These are phyloP conservation scores for Lolium rigidum DNA, from an alignment of 176 grass and related monocot species.

Conservation along the genomic window DNA sequence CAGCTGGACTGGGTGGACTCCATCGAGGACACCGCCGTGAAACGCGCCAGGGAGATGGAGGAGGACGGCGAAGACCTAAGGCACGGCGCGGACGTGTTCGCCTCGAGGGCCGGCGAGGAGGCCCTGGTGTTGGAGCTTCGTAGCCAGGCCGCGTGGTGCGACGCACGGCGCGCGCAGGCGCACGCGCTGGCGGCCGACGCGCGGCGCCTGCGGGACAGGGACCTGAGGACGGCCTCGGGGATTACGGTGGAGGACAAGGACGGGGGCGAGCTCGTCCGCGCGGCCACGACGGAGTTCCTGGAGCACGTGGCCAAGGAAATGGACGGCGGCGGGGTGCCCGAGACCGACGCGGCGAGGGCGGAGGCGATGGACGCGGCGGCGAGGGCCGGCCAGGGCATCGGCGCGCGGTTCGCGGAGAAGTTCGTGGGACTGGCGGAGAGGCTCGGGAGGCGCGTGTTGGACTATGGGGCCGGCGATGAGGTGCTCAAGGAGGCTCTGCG, in stretches of 20 bases:
- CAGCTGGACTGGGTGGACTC: conserved; percentile 1
- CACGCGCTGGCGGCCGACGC: not conserved
- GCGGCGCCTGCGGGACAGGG: not conserved
- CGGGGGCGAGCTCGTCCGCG: not conserved
- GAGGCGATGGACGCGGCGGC: conserved; percentile 12
- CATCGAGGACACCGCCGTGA: not conserved
- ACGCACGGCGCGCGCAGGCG: not conserved
- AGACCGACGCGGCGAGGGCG: not conserved
- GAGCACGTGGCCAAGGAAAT: not conserved
- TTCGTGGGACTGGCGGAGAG: not conserved
- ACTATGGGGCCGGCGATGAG: not conserved
- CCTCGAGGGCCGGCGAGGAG: conserved; percentile 2
- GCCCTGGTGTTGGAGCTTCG: not conserved
- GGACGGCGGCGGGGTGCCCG: not conserved
- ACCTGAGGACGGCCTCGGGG: not conserved
- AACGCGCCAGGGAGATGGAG: not conserved
- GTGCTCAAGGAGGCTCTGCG: not conserved
- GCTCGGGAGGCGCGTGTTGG: not conserved
- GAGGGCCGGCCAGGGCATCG: not conserved
- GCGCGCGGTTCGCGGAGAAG: not conserved
- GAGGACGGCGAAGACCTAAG: not conserved
- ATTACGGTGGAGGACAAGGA: not conserved
- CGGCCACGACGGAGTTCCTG: not conserved
- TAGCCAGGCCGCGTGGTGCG: not conserved
- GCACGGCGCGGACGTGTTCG: conserved; percentile 6